These are phyloP conservation scores for Claviceps humidiphila DNA, from an alignment of 2,329 filamentous ascomycete species.

Conservation along the genomic window DNA sequence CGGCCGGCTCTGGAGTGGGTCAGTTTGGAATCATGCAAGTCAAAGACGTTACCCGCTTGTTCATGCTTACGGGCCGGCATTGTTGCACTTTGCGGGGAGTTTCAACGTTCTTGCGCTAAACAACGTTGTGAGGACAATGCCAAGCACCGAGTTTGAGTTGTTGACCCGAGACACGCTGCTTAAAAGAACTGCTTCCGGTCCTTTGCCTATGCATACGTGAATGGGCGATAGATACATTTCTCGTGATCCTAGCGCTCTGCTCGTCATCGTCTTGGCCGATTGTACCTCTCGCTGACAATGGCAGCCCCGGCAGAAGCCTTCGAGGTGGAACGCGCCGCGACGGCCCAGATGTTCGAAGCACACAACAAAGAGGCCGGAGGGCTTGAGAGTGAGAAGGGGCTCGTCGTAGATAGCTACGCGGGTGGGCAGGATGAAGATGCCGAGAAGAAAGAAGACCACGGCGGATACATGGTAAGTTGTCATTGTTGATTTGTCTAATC, in stretches of 20 bases:
- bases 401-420: background rate
- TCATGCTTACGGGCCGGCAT: too few relatives aligned
- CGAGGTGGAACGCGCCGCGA: background rate
- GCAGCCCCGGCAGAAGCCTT: background rate
- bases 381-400: background rate
- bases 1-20: too few relatives aligned
- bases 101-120: too few relatives aligned
- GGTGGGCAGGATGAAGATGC: background rate
- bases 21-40: too few relatives aligned
- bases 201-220: too few relatives aligned
- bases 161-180: too few relatives aligned
- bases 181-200: too few relatives aligned
- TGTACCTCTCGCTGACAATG: background rate
- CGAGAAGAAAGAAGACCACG: background rate
- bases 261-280: background rate
- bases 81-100: too few relatives aligned
- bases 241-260: background rate
- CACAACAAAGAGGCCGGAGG: background rate
- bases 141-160: too few relatives aligned
- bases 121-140: too few relatives aligned
- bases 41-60: too few relatives aligned
- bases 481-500: background rate
- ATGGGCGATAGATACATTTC: too few relatives aligned
- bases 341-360: background rate
- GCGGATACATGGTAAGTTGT: conserved; percentile 3